Evolutionary conservation across 106 monocot species (phyloP).

Genomic region (Dendrobium catenatum): DNA sequence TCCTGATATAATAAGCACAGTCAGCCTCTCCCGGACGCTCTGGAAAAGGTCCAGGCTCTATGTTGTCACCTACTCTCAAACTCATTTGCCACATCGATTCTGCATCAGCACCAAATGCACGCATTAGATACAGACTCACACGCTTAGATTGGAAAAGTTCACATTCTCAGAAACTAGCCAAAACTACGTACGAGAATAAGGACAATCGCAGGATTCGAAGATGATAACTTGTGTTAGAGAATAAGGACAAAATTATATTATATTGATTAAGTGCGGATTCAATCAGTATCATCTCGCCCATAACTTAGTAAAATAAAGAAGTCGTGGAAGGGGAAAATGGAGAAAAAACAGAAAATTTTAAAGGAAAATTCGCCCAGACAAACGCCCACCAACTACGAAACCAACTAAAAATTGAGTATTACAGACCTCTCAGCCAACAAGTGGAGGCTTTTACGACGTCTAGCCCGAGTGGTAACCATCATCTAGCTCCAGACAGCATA

Average conservation of each 20-base stretch:
- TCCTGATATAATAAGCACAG: slow-evolving; percentile 62
- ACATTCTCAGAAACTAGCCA: neutral
- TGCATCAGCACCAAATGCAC: slow-evolving; percentile 18
- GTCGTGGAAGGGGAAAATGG: neutral
- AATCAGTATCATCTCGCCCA: neutral
- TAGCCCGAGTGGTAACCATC: neutral
- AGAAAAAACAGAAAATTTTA: neutral
- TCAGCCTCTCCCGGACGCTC: slow-evolving; percentile 62
- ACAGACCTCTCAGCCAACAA: neutral
- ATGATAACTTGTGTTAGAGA: neutral
- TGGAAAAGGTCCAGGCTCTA: slow-evolving; percentile 44
- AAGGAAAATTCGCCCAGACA: neutral
- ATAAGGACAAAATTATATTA: slow-evolving; percentile 5
- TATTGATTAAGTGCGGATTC: neutral
- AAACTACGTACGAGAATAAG: neutral
- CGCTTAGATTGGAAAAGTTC: neutral
- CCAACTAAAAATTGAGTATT: neutral
- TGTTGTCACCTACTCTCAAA: slow-evolving; percentile 27
- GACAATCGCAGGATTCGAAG: neutral
- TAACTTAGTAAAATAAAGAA: neutral
- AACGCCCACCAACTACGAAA: neutral
- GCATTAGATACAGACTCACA: neutral
- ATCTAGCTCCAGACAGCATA: neutral
- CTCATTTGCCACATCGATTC: slow-evolving; percentile 57
- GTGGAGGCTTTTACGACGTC: neutral